Base-by-base conservation (phyloP, 1,284 basidiomycete species). In the Malassezia arunalokei region DNA sequence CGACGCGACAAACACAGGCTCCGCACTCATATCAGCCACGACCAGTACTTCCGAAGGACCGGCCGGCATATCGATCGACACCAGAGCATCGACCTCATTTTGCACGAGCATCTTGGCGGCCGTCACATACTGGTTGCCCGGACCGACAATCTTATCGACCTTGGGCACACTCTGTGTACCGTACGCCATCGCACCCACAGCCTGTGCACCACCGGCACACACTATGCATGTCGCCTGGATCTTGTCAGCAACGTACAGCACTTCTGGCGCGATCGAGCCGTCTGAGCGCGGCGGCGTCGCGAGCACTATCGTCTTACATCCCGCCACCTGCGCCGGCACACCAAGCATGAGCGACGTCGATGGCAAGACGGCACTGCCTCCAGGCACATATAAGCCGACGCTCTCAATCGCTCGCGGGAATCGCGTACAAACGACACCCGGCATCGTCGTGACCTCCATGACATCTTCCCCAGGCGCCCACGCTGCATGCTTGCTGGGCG, bases 101-200 rank as follows among this genome's bases (percentile, higher is more conserved):
- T 95, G 91, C 17, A 96, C 90, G 57, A 95, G 63, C 94, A 98
- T 95, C 78, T 99, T 99, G 52, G 92, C 92, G 1, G 94, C 94
- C 0, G 92, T 98, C 27, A 99, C 94, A 85, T 92, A 99, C 74
- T 98, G 94, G 74, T 98, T 98, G 24, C 94, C 94, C 3, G 94
- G 94, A 15, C 94, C 94, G 66, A 95, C 94, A 64, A 98, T 92
- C 59, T 75, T 99, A 79, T 98, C 94, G 14, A 98, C 94, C 76
- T 99, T 98, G n/a, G 90, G 89, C 7, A 92, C 89, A 3, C 84
- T 84, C 70, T 85, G 79, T 5, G 94, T 98, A 12, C 94, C 94
- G 74, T 96, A 98, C 1, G 94, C 94, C 76, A 99, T 79, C 0
- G 90, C 92, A 12, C 89, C 88, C n/a, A 98, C 82, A 1, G 94